Conservation (phyloP, 345 rosid genomes). For the Trapa incisa region DNA sequence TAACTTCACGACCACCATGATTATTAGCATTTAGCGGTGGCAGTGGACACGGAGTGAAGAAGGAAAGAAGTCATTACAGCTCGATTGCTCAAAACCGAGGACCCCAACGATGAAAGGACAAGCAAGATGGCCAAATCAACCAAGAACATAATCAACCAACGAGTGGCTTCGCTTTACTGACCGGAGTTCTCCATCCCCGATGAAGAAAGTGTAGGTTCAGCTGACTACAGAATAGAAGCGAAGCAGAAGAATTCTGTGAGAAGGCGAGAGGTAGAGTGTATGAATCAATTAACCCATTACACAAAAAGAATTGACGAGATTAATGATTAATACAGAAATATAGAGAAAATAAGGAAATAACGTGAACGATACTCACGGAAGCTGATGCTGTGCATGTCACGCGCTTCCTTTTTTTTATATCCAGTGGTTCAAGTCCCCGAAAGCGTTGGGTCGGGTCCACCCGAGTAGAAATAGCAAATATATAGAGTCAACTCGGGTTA, state of each 20-base stretch:
- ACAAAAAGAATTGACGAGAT: too few relatives aligned
- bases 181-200: slow-evolving; percentile 33
- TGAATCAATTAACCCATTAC: not conserved
- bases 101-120: not conserved
- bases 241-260: not conserved
- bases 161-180: slow-evolving; percentile 6
- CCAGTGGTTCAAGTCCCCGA: not conserved
- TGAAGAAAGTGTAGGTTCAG: not conserved
- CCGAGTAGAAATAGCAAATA: not conserved
- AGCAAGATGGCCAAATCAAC: not conserved
- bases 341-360: not conserved
- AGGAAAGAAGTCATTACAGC: not conserved
- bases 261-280: not conserved
- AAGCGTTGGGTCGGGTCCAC: not conserved
- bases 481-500: not conserved
- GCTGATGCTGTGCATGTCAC: too few relatives aligned
- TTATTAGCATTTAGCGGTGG: not conserved
- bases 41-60: not conserved
- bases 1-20: not conserved
- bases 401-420: not conserved
- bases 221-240: not conserved
- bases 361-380: not conserved
- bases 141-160: not conserved
- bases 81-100: not conserved
- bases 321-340: too few relatives aligned